Percentiles rank a stretch among this genome's conserved stretches.
phyloP scores from a whole-genome alignment of 305 asterid genomes.

The Fraxinus xanthoxyloides region DNA sequence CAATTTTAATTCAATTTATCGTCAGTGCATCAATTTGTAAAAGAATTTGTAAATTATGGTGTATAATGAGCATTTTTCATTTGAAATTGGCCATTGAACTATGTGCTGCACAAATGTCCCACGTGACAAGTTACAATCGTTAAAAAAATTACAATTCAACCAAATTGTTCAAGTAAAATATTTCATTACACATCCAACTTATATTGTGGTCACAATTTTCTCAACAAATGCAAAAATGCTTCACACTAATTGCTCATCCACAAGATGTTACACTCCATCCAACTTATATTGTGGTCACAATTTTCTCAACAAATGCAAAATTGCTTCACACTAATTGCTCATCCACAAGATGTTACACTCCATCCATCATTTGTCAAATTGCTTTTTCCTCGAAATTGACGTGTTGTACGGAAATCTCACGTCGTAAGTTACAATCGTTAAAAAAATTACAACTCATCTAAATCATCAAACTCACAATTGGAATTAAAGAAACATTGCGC shows the following conservation, averaged over 20 bases:
- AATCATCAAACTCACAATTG: not conserved
- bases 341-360: not conserved
- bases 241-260: not conserved
- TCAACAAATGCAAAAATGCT: not conserved
- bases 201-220: not conserved
- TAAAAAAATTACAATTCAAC: not conserved
- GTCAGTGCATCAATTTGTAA: too few species aligned
- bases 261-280: too few species aligned
- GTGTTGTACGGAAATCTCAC: too few species aligned
- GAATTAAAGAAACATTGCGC: too few species aligned
- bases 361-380: not conserved
- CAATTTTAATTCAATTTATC: too few species aligned
- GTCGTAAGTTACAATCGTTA: too few species aligned
- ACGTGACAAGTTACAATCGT: too few species aligned
- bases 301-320: not conserved
- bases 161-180: too few species aligned
- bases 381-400: not conserved
- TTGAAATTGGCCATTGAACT: not conserved
- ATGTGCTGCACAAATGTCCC: not conserved
- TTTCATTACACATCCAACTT: not conserved
- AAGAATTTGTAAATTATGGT: too few species aligned
- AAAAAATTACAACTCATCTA: not conserved
- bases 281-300: too few species aligned
- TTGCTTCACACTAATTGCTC: not conserved
- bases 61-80: too few species aligned